Evolutionary conservation across 495 filamentous ascomycete species (phyloP).

Genomic region (Platismatia glauca): DNA sequence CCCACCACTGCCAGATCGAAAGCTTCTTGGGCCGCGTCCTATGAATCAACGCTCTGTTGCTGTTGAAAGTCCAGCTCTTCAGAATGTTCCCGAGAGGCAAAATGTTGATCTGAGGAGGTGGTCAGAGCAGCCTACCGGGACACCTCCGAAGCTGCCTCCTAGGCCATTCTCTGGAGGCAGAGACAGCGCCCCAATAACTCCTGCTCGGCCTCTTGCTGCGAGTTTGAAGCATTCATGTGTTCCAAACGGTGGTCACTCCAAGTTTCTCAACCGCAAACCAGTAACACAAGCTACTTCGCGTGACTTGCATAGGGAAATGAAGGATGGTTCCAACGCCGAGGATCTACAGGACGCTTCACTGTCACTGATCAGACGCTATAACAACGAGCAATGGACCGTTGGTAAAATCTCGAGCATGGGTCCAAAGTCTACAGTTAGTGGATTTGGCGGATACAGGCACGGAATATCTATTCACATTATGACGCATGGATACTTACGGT

Average conservation of each 20-base stretch:
- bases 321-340: not conserved
- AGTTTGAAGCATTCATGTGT: not conserved
- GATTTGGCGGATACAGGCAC: slow-evolving; percentile 16
- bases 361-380: slow-evolving; percentile 83
- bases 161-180: slow-evolving; percentile 1
- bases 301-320: not conserved
- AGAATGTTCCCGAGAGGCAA: slow-evolving; percentile 9
- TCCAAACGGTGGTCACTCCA: not conserved
- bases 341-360: slow-evolving; percentile 42
- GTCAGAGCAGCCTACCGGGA: slow-evolving; percentile 18
- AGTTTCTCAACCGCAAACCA: not conserved
- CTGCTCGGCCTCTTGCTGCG: slow-evolving; percentile 10
- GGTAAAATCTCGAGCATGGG: slow-evolving; percentile 52
- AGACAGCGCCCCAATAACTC: slow-evolving; percentile 20
- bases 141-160: slow-evolving; percentile 31
- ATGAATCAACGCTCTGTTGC: slow-evolving; percentile 15
- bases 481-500: slow-evolving; percentile 55
- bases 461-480: slow-evolving; percentile 52
- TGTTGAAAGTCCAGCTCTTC: slow-evolving; percentile 1
- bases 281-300: not conserved
- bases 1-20: slow-evolving; percentile 9
- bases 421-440: slow-evolving; percentile 36
- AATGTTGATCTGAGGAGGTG: slow-evolving; percentile 14
- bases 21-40: slow-evolving; percentile 21
- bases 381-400: slow-evolving; percentile 83